A percentile compares a stretch with the other conserved stretches of the same genome.
Evolutionary conservation across 805 yeast genomes (phyloP).

Genomic region (Starmerella bombi): DNA sequence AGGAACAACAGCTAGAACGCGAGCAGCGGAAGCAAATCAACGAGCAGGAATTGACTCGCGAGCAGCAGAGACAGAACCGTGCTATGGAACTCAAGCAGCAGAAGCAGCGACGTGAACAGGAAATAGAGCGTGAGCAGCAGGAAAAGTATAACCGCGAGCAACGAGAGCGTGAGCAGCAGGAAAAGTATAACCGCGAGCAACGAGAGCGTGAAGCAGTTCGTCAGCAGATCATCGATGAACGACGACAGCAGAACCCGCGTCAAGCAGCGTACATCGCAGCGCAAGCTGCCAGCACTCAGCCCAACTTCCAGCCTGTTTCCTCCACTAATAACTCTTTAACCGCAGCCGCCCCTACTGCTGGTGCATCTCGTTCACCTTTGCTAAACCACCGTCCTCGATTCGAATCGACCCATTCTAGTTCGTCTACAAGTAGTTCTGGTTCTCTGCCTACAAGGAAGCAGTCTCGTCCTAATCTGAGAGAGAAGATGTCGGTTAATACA

Average conservation of each 20-base stretch:
- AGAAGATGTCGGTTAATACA: not conserved
- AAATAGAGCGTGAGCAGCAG: not conserved
- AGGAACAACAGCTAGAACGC: not conserved
- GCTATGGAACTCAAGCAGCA: not conserved
- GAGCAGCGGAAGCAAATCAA: not conserved
- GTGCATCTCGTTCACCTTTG: constrained; percentile 7
- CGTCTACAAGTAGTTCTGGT: not conserved
- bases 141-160: not conserved
- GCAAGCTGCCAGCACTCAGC: not conserved
- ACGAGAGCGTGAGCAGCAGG: too few relatives aligned
- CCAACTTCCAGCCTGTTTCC: not conserved
- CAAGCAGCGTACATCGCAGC: not conserved
- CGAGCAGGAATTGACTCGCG: not conserved
- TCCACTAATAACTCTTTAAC: not conserved
- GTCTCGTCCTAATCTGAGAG: not conserved
- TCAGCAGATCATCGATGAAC: not conserved
- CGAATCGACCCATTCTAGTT: not conserved
- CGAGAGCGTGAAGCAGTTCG: not conserved
- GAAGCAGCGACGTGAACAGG: not conserved
- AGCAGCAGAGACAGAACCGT: not conserved
- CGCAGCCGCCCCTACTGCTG: constrained; percentile 9
- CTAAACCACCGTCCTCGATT: constrained; percentile 6
- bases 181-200: not conserved
- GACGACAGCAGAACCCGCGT: not conserved
- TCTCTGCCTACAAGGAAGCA: not conserved